phyloP scores from a whole-genome alignment of 306 rosid species.

The Inga leiocalycina region DNA sequence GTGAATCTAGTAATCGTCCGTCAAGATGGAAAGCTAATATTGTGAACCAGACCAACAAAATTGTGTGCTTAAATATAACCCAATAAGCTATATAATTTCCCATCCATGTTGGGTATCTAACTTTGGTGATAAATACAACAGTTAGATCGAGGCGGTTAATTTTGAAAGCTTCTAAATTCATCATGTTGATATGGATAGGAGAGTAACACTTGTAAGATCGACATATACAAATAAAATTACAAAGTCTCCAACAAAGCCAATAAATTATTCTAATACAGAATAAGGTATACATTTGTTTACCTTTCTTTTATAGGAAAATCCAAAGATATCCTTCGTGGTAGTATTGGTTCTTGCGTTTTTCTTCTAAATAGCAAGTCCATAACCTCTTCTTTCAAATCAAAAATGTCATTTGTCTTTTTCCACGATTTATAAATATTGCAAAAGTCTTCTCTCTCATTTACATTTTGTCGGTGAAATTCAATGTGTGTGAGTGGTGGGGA shows the following conservation, averaged over 20 bases:
- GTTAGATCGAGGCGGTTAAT: neutral
- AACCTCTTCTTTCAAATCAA: neutral
- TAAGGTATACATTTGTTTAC: neutral
- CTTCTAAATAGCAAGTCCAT: neutral
- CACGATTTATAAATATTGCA: neutral
- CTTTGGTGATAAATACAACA: neutral
- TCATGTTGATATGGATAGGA: neutral
- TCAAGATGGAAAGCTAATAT: constrained; percentile 2
- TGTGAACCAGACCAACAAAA: neutral
- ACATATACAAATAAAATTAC: neutral
- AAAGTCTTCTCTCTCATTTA: neutral
- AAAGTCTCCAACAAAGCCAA: neutral
- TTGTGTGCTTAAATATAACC: neutral
- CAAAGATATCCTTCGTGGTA: neutral
- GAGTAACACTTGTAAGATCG: neutral
- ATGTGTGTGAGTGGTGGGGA: neutral
- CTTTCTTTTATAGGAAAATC: neutral
- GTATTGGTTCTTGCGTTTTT: neutral
- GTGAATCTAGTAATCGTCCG: neutral
- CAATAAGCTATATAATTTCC: neutral
- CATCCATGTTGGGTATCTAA: neutral
- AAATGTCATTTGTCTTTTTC: neutral
- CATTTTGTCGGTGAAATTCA: neutral
- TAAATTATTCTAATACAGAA: neutral
- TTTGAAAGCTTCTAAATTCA: neutral